Conservation (phyloP, 441 rosid species). For the Manihot esculenta region DNA sequence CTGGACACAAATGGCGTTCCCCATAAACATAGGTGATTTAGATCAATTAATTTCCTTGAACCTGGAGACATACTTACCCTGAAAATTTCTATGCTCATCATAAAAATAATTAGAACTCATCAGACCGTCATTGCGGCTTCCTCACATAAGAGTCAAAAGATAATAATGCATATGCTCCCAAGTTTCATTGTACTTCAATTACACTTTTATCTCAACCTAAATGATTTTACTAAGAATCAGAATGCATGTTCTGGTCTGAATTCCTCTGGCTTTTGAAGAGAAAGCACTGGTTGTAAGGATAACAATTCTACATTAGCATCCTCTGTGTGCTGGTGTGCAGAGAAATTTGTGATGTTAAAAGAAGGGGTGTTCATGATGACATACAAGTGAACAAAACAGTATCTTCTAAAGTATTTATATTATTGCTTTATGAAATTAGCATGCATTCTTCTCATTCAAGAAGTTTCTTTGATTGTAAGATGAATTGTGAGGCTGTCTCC, state of each 20-base stretch:
- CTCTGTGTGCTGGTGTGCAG: neutral
- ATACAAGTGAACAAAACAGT: neutral
- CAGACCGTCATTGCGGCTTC: neutral
- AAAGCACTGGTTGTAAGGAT: neutral
- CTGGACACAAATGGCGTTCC: neutral
- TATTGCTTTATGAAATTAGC: neutral
- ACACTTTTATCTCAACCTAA: neutral
- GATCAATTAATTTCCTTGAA: neutral
- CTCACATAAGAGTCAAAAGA: too few species aligned
- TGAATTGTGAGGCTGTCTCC: neutral
- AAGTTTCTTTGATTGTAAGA: neutral
- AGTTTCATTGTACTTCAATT: neutral
- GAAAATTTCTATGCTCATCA: neutral
- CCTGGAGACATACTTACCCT: neutral
- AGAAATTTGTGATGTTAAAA: neutral
- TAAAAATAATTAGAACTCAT: neutral
- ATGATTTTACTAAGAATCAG: neutral
- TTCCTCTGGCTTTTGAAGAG: neutral
- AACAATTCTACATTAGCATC: neutral
- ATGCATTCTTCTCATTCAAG: too few species aligned
- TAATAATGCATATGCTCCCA: neutral
- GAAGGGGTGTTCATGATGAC: neutral
- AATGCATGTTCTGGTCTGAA: neutral
- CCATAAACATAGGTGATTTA: neutral
- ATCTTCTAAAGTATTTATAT: neutral